Base-by-base conservation (phyloP, 2,329 filamentous ascomycete species). In the Penicillium sp. region DNA sequence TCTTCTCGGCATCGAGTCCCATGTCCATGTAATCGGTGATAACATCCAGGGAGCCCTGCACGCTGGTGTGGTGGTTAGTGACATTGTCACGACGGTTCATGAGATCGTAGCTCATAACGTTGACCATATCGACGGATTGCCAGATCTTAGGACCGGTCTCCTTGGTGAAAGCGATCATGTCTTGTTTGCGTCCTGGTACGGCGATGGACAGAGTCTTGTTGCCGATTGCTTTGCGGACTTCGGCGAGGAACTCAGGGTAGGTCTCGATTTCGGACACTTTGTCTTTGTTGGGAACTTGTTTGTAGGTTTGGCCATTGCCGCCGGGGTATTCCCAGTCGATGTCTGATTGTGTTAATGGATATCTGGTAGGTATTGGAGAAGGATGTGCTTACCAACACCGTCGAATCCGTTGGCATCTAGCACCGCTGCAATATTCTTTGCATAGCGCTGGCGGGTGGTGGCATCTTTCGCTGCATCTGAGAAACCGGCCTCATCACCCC, bases 71-170 rank as follows among this genome's bases (percentile, higher is more conserved):
- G 69, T 90, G 88, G 31, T 75, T 79, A 3, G 87, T 89, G 9
- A 76, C 67, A 42, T 72, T 84, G 72, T 89, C 84, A 31, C 88
- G 84, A 31, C 87, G 65, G 73, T 89, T 89, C 81, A 88, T 87
- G 46, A 90, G 68, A 66, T 90, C 88, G 68, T 90, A 90, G 1
- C 82, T 80, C 87, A 89, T 89, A 59, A 90, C 65, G 62, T 89
- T 89, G 65, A 89, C 77, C 65, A 85, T 87, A 67, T 90, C 85
- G 18, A 89, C 80, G 1, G 78, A 76, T 12, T 74, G 67, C 75
- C 82, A 83, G 61, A 89, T 87, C 54, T 77, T 73, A 1, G 84
- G 84, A 0, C 85, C 77, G 7, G 82, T 82, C 23, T 79, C 70
- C 5, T 74, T 57, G 0, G 81, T 87, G 67, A 83, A 89, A n/a